phyloP scores from a whole-genome alignment of 164 flowering plant genomes.

The Magnolia sinica region DNA sequence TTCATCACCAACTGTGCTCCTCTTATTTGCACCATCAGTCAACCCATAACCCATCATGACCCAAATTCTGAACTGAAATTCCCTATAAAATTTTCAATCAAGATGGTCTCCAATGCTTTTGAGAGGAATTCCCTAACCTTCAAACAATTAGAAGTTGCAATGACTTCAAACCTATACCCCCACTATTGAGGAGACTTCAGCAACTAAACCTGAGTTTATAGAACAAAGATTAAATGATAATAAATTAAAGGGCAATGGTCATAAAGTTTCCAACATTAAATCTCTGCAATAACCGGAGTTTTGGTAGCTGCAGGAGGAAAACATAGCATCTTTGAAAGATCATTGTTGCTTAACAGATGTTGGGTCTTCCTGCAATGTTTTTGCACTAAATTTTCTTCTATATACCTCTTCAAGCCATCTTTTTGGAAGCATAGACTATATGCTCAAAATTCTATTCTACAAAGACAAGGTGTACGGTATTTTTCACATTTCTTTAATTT shows the following conservation, averaged over 20 bases:
- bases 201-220: no score
- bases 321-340: no score
- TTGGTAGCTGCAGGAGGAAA: no score
- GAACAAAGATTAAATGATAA: no score
- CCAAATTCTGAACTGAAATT: neutral
- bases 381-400: neutral
- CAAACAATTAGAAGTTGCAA: neutral
- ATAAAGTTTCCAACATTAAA: no score
- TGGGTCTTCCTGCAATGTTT: neutral
- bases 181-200: no score
- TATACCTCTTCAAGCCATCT: neutral
- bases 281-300: no score
- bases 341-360: neutral
- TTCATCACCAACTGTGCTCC: no score
- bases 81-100: neutral
- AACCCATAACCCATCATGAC: neutral
- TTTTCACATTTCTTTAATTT: neutral
- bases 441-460: neutral
- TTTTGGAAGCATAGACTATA: neutral
- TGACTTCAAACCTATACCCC: no score
- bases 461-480: neutral
- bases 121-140: neutral
- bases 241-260: no score
- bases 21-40: neutral
- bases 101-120: neutral